These are phyloP conservation scores for Magnusiomyces clavatus DNA, from an alignment of 1,139 yeast species.

Conservation along the genomic window DNA sequence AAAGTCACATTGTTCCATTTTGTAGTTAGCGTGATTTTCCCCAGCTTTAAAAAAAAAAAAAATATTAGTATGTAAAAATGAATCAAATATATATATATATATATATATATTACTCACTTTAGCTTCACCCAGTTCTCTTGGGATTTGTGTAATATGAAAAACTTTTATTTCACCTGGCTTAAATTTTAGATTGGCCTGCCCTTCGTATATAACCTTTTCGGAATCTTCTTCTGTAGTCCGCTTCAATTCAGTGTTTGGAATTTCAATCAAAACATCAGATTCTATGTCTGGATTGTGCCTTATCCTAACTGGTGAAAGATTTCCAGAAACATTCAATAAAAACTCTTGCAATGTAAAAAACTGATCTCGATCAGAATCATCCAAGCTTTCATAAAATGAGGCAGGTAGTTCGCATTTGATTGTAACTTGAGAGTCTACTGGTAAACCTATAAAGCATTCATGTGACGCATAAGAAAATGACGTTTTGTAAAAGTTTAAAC, in stretches of 20 bases:
- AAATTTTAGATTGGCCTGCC: slow-evolving; percentile 23
- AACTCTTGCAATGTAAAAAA: slow-evolving; percentile 11
- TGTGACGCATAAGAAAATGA: slow-evolving; percentile 20
- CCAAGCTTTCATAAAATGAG: slow-evolving; percentile 6
- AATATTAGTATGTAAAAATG: not conserved
- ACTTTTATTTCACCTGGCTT: slow-evolving; percentile 17
- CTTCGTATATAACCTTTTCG: not conserved
- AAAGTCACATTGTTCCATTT: slow-evolving; percentile 5
- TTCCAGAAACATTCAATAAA: slow-evolving; percentile 15
- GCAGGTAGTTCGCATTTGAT: slow-evolving; percentile 13
- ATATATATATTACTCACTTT: too few species aligned
- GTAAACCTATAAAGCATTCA: slow-evolving; percentile 22
- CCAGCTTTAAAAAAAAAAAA: not conserved
- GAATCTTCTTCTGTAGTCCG: not conserved
- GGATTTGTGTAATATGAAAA: slow-evolving; percentile 23
- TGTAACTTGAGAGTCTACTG: slow-evolving; percentile 20
- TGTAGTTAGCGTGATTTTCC: slow-evolving; percentile 1
- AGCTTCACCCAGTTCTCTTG: slow-evolving; percentile 22
- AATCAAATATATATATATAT: not conserved
- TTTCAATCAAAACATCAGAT: not conserved
- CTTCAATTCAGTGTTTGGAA: not conserved
- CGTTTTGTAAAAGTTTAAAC: slow-evolving; percentile 15
- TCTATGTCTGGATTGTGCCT: not conserved
- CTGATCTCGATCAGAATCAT: slow-evolving; percentile 1
- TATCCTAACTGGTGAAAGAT: slow-evolving; percentile 17